Evolutionary conservation across 139 green algal species (phyloP), one percentile per base, ranked within the genome.

Genomic region (Astrephomene gubernaculifera): DNA sequence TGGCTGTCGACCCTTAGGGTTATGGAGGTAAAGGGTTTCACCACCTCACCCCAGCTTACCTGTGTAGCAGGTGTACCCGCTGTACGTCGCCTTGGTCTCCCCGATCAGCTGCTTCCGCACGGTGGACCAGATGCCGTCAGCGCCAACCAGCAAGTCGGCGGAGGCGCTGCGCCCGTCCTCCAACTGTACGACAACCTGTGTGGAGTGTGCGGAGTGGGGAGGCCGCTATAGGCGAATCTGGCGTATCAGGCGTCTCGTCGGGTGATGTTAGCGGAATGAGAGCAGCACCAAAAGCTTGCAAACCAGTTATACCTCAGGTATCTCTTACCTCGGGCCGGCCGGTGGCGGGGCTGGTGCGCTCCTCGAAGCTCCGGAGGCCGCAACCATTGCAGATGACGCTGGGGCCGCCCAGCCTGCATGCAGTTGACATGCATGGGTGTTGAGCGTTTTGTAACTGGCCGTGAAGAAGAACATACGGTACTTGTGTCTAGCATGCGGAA

Each of bases 121-220:
- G 87, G 96, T 97, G 54, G 94, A 97, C 88, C 95, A 93, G 88
- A 99, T 99, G 75, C 97, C 97, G 86, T 99, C 97, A 17, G 97
- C 95, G 43, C 97, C 97, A 21, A 99, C 87, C 2, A 99, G 92
- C 69, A 99, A 44, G 87, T 99, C 96, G 8, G 94, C 97, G 6
- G 71, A 63, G 21, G 70, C 64, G 53, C 2, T 9, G 9, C 60
- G 24, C 10, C 89, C 86, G 45, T 68, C 64, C 27, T 68, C 70
- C 27, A 82, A 71, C 35, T 29, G 29, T 43, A 86, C 79, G 12
- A 52, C 9, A 33, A 86, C 79, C 65, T 86, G 35, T 3, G 27
- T 70, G 63, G 12, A 12, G 49, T 57, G n/a, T n/a, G n/a, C n/a
- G n/a, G n/a, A n/a, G n/a, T n/a, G n/a, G n/a, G n/a, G n/a, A n/a